These are phyloP conservation scores for Linum trigynum DNA, from an alignment of 345 rosid species.

Conservation along the genomic window DNA sequence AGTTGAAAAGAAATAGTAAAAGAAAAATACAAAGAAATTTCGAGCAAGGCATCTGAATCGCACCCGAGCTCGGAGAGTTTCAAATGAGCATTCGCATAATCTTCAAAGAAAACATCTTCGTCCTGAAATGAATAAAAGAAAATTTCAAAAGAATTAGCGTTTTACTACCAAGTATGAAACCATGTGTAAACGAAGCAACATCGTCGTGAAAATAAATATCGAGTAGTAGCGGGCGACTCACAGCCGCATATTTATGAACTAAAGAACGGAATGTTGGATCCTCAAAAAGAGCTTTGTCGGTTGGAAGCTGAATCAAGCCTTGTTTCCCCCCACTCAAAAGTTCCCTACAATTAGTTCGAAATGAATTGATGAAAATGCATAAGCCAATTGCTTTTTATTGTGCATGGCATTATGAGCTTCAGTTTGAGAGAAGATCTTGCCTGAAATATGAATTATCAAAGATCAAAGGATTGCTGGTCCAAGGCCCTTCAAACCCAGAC, in stretches of 20 bases:
- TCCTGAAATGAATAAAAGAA: background rate
- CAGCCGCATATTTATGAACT: slow-evolving; percentile 19
- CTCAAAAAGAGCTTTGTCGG: slow-evolving; percentile 18
- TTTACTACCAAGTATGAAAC: no score
- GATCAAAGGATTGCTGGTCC: slow-evolving; percentile 19
- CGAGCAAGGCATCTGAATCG: background rate
- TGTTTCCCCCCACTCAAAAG: slow-evolving; percentile 19
- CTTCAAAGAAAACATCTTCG: slow-evolving; percentile 22
- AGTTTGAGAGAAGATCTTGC: background rate
- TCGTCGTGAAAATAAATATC: no score
- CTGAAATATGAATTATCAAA: slow-evolving; percentile 21
- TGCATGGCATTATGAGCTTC: background rate
- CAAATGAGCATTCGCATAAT: slow-evolving; percentile 21
- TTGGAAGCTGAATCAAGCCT: slow-evolving; percentile 16
- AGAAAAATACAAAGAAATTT: background rate
- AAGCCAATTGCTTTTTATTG: background rate
- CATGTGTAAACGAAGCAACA: no score
- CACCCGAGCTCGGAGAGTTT: slow-evolving; percentile 25
- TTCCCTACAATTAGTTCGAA: slow-evolving; percentile 8
- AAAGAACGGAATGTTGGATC: slow-evolving; percentile 18
- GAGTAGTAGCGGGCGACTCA: background rate
- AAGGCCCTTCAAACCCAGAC: slow-evolving; percentile 22
- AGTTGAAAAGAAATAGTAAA: no score
- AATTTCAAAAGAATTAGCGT: no score
- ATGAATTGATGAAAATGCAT: background rate